Evolutionary conservation across 352 stramenopile species (phyloP).

Genomic region (Globisporangium carolinianum): DNA sequence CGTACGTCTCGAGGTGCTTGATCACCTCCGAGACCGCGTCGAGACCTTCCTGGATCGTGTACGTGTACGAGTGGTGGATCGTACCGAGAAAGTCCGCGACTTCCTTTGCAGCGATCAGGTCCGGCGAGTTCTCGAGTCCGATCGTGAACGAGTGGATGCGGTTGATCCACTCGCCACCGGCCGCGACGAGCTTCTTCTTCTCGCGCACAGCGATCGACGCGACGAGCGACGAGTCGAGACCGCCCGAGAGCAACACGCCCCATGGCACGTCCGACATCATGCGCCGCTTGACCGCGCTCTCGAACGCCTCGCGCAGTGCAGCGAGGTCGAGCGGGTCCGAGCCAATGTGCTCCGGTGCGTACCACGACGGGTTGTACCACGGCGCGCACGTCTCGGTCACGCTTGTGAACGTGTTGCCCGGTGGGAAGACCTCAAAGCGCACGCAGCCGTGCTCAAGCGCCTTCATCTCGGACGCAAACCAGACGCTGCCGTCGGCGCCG

Average conservation of each 20-base stretch:
- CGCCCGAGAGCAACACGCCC: constrained; percentile 97
- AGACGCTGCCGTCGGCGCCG: constrained; percentile 94
- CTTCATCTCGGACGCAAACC: constrained; percentile 98
- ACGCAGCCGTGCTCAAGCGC: constrained; percentile 85
- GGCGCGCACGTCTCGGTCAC: constrained; percentile 86
- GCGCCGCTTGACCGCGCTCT: constrained; percentile 90
- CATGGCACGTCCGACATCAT: constrained; percentile 99
- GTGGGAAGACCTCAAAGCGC: constrained; percentile 86
- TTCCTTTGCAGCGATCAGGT: constrained; percentile 94
- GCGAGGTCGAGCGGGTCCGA: constrained; percentile 55
- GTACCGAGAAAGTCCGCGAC: constrained; percentile 97
- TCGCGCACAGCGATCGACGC: constrained; percentile 94
- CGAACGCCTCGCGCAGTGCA: constrained; percentile 88
- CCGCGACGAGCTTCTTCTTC: constrained; percentile 77
- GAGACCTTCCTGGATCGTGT: constrained; percentile 97
- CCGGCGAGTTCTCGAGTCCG: constrained; percentile 93
- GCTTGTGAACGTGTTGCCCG: constrained; percentile 84
- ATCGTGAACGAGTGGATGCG: constrained; percentile 98
- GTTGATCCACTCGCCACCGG: constrained; percentile 83
- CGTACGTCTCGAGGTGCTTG: constrained; percentile 97
- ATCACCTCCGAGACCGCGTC: constrained; percentile 97
- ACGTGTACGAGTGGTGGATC: constrained; percentile 98
- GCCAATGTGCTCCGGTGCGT: constrained; percentile 61
- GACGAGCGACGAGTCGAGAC: constrained; percentile 97
- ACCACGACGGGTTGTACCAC: constrained; percentile 96